A percentile compares a stretch with the other conserved stretches of the same genome.
phyloP scores from a whole-genome alignment of 2,329 filamentous ascomycete species.

The Amauroascus niger region DNA sequence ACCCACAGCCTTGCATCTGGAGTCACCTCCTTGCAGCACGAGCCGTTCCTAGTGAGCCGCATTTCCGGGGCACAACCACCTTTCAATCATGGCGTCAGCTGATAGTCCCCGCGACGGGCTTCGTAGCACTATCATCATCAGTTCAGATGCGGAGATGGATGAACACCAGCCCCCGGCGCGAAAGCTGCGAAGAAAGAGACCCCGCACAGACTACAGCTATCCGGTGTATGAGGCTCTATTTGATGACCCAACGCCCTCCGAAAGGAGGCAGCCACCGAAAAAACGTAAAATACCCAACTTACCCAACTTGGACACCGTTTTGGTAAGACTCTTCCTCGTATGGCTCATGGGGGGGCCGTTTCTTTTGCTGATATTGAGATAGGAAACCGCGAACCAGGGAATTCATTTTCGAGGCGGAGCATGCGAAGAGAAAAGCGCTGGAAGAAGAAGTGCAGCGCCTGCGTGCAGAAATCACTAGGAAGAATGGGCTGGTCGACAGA shows the following conservation, averaged over 20 bases:
- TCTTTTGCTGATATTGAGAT: constrained; percentile 9
- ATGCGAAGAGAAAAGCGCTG: background rate
- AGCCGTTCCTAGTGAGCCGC: no score
- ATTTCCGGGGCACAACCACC: background rate
- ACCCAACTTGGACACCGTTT: background rate
- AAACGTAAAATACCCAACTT: background rate
- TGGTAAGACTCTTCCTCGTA: background rate
- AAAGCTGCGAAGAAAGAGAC: constrained; percentile 3
- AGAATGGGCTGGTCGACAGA: background rate
- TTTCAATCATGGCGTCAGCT: background rate
- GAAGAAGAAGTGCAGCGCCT: constrained; percentile 5
- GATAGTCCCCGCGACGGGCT: background rate
- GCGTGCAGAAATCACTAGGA: background rate
- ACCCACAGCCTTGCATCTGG: no score
- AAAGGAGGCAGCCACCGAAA: constrained; percentile 1
- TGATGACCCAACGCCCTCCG: background rate
- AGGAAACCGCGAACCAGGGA: constrained; percentile 2
- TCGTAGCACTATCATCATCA: background rate
- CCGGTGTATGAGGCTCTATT: background rate
- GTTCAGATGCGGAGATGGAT: background rate
- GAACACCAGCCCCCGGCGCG: constrained; percentile 1
- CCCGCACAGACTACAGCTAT: constrained; percentile 2
- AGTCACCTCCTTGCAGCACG: no score
- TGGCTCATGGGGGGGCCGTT: background rate
- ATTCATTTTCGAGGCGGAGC: constrained; percentile 5